Evolutionary conservation across 176 grass and related monocot species (phyloP).

Genomic region (Pontederia crassipes): DNA sequence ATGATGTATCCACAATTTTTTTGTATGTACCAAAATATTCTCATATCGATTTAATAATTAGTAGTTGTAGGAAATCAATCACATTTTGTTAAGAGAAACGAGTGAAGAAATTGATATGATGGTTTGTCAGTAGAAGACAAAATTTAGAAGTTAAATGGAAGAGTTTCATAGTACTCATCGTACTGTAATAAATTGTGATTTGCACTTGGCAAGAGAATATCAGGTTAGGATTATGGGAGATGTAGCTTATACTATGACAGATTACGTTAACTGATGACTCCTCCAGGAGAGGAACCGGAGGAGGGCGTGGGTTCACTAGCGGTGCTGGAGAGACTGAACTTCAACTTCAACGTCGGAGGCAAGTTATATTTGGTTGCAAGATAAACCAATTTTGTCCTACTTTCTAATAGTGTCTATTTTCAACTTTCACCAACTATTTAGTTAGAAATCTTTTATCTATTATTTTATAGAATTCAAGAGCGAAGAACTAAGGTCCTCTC

Average conservation of each 20-base stretch:
- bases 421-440: neutral
- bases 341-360: constrained; percentile 95
- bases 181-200: too few relatives aligned
- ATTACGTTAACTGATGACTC: neutral
- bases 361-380: constrained; percentile 20
- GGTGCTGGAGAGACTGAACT: constrained; percentile 99
- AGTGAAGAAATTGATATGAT: too few relatives aligned
- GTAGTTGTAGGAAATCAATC: too few relatives aligned
- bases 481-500: constrained; percentile 43
- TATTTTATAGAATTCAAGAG: constrained; percentile 65
- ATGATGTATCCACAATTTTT: too few relatives aligned
- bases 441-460: constrained; percentile 7
- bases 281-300: constrained; percentile 88
- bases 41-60: too few relatives aligned
- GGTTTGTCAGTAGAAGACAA: too few relatives aligned
- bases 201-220: too few relatives aligned
- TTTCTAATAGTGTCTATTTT: neutral
- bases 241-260: neutral
- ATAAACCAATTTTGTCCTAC: constrained; percentile 1
- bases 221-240: too few relatives aligned
- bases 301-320: constrained; percentile 74
- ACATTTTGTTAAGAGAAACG: too few relatives aligned
- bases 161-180: too few relatives aligned
- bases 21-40: too few relatives aligned
- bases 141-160: too few relatives aligned